Percentiles rank a stretch among this genome's conserved stretches.
Evolutionary conservation across 495 filamentous ascomycete genomes (phyloP).

Genomic region (Opeltia flavorubescens): DNA sequence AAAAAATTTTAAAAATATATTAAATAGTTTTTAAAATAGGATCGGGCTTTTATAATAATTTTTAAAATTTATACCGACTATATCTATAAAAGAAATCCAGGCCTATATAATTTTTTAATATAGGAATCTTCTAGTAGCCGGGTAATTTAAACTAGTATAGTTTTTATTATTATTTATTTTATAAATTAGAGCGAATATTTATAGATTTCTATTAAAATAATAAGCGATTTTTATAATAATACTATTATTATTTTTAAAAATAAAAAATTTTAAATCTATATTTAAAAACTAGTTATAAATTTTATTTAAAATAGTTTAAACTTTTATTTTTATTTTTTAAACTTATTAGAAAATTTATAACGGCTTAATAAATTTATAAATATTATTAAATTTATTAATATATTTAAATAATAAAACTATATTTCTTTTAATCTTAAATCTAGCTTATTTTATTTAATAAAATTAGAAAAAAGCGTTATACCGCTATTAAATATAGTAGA

Average conservation of each 20-base stretch:
- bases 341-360: not conserved
- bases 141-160: not conserved
- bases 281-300: slow-evolving; percentile 2
- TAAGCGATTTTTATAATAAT: too few relatives aligned
- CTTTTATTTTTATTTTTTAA: not conserved
- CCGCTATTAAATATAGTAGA: too few relatives aligned
- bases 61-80: too few relatives aligned
- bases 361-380: not conserved
- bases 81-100: not conserved
- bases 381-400: not conserved
- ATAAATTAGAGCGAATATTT: too few relatives aligned
- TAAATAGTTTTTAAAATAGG: too few relatives aligned
- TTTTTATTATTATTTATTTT: not conserved
- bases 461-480: too few relatives aligned
- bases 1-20: too few relatives aligned
- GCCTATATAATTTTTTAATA: slow-evolving; percentile 1
- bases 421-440: not conserved
- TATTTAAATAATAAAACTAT: not conserved
- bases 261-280: not conserved
- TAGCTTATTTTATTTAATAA: not conserved
- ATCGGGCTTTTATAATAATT: not conserved
- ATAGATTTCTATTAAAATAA: too few relatives aligned
- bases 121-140: slow-evolving; percentile 1
- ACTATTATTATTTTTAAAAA: not conserved
- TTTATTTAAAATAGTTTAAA: not conserved